These are phyloP conservation scores for Suillus subalutaceus DNA, from an alignment of 768 basidiomycete genomes.

Conservation along the genomic window DNA sequence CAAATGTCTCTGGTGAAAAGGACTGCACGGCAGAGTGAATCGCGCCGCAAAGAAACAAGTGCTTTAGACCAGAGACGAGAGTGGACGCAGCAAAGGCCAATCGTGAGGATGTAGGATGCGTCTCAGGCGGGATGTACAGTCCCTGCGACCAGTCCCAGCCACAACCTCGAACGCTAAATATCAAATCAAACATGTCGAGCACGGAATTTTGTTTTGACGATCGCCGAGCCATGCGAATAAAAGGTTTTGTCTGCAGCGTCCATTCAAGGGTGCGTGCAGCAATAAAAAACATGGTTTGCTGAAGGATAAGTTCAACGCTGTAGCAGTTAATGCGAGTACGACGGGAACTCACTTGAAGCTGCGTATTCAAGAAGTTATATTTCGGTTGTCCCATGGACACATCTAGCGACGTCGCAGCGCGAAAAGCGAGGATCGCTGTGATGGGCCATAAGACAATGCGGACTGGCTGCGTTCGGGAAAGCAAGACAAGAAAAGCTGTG, in stretches of 20 bases:
- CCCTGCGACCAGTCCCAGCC: slow-evolving; percentile 62
- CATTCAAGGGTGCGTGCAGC: slow-evolving; percentile 21
- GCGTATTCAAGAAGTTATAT: slow-evolving; percentile 9
- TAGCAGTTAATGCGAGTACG: background rate
- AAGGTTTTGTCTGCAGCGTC: slow-evolving; percentile 17
- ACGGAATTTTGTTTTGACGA: background rate
- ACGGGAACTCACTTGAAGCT: slow-evolving; percentile 14
- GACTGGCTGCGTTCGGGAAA: slow-evolving; percentile 45
- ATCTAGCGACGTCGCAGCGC: slow-evolving; percentile 31
- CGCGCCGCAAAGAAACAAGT: slow-evolving; percentile 46
- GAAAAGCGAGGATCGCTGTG: slow-evolving; percentile 44
- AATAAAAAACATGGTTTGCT: slow-evolving; percentile 19
- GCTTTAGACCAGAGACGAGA: slow-evolving; percentile 33
- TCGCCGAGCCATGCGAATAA: slow-evolving; percentile 13
- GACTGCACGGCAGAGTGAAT: slow-evolving; percentile 50
- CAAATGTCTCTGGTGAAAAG: slow-evolving; percentile 42
- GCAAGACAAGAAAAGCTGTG: slow-evolving; percentile 50
- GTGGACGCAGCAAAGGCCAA: slow-evolving; percentile 41
- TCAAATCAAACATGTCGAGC: slow-evolving; percentile 52
- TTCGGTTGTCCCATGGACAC: slow-evolving; percentile 8
- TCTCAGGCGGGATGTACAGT: slow-evolving; percentile 36
- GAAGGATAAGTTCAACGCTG: background rate
- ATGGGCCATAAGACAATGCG: slow-evolving; percentile 52
- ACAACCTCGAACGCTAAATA: slow-evolving; percentile 53
- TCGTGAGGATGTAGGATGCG: slow-evolving; percentile 41